Evolutionary conservation across 2,329 filamentous ascomycete species (phyloP).

Genomic region (Penicillium sp.): DNA sequence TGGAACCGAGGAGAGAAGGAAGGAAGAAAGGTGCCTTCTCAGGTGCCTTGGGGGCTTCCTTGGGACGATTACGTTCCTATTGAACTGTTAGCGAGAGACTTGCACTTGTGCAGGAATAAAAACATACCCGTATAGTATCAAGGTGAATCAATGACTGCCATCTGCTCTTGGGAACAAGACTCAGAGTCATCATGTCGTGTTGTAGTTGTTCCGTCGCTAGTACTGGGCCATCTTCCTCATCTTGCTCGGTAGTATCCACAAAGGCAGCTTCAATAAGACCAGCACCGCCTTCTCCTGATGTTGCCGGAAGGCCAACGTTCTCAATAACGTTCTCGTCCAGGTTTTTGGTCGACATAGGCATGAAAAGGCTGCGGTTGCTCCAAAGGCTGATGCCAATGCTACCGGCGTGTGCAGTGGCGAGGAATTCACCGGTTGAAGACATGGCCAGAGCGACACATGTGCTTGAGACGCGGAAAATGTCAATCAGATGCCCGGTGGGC

Average conservation of each 20-base stretch:
- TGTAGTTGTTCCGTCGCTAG: constrained; percentile 72
- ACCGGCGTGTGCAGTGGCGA: constrained; percentile 83
- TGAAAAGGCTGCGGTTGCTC: constrained; percentile 92
- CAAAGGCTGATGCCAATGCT: constrained; percentile 88
- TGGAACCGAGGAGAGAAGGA: constrained; percentile 46
- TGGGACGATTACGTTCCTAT: constrained; percentile 87
- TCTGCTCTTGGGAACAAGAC: constrained; percentile 80
- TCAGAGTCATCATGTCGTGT: constrained; percentile 79
- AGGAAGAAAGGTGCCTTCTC: constrained; percentile 97
- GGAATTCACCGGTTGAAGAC: constrained; percentile 84
- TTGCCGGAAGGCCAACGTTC: constrained; percentile 65
- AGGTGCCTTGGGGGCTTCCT: constrained; percentile 83
- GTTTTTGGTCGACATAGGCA: constrained; percentile 79
- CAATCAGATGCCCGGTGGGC: constrained; percentile 90
- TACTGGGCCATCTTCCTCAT: constrained; percentile 53
- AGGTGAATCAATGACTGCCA: constrained; percentile 95
- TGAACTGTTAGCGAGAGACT: constrained; percentile 13
- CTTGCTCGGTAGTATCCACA: constrained; percentile 51
- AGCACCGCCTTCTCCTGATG: constrained; percentile 77
- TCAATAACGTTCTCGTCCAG: constrained; percentile 74
- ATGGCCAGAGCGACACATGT: constrained; percentile 83
- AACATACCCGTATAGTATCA: constrained; percentile 68
- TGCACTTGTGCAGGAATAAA: neutral
- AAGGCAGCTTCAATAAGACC: constrained; percentile 75
- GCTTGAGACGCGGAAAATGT: constrained; percentile 76